Evolutionary conservation across 1,284 basidiomycete genomes (phyloP).

Genomic region (Moesziomyces globuligerus): DNA sequence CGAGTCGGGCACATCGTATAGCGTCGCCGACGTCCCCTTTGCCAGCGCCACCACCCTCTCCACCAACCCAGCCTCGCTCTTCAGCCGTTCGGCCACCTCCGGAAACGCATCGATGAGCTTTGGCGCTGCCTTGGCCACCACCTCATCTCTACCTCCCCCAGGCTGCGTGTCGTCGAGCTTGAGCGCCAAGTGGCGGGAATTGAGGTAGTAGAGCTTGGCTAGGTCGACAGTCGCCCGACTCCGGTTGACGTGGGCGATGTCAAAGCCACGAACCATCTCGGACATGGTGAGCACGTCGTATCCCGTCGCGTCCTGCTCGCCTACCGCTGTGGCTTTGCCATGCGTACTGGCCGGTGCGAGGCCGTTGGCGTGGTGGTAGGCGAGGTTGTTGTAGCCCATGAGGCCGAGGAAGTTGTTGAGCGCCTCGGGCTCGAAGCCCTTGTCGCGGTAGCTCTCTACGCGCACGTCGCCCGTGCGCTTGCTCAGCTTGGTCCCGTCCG

Average conservation of each 20-base stretch:
- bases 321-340: not conserved
- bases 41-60: conserved; percentile 19
- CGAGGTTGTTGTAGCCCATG: conserved; percentile 79
- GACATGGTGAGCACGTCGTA: conserved; percentile 56
- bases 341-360: not conserved
- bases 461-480: conserved; percentile 90
- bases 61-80: conserved; percentile 1
- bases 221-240: conserved; percentile 57
- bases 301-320: conserved; percentile 16
- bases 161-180: conserved; percentile 41
- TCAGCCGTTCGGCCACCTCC: not conserved
- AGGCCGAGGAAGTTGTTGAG: conserved; percentile 92
- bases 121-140: conserved; percentile 16
- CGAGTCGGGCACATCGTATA: conserved; percentile 27
- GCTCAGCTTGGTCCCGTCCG: conserved; percentile 91
- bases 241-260: conserved; percentile 54
- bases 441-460: conserved; percentile 84
- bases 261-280: conserved; percentile 53
- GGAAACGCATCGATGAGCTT: conserved; percentile 16
- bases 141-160: conserved; percentile 19
- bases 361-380: conserved; percentile 12
- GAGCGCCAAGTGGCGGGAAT: conserved; percentile 48
- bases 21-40: conserved; percentile 23
- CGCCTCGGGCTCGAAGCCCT: conserved; percentile 89
- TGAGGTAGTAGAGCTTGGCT: conserved; percentile 60